Evolutionary conservation across 2,329 filamentous ascomycete species (phyloP), one percentile per base, ranked within the genome.

Genomic region (Aspergillus sp.): DNA sequence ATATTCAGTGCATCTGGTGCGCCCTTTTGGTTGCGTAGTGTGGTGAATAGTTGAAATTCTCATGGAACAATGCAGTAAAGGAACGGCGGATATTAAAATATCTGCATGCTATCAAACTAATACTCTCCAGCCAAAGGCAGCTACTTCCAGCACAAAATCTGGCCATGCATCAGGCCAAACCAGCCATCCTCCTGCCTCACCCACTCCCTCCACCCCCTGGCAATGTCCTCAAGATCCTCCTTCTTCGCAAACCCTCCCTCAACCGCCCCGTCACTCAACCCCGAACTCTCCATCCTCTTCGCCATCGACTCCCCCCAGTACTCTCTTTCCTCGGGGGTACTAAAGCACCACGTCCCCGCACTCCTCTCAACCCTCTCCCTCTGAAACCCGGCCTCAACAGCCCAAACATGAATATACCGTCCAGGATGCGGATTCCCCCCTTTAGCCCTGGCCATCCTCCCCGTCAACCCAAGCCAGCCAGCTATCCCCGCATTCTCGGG

Each of bases 291-390:
- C 15, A 67, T 61, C 48, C 76, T 63, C 43, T 62, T 67, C 37
- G 64, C 70, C 72, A 74, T 74, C 21, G 66, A 65, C 2, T 69
- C 71, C 23, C 72, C 71, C 71, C 72, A 75, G 56, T 72, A 76
- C 25, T 51, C 56, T 41, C 72, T 56, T 54, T 76, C 73, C 35
- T 67, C 68, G 1, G 61, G 61, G 33, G 43, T 65, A 55, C 67
- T 71, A 57, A 71, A 77, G 43, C 71, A 76, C 73, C 72, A 76
- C 9, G 69, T 60, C 31, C 73, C 72, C 4, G 72, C 63, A 52
- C 68, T 70, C 46, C 64, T 68, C 55, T 55, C 60, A 14, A 76
- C 66, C 9, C 51, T 55, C 3, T 19, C 52, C 17, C 35, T 43
- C 4, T 58, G 55, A 59, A 76, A 76, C 8, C 73, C 74, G 2